Conservation (phyloP, 768 basidiomycete genomes). For the Imleria badia region DNA sequence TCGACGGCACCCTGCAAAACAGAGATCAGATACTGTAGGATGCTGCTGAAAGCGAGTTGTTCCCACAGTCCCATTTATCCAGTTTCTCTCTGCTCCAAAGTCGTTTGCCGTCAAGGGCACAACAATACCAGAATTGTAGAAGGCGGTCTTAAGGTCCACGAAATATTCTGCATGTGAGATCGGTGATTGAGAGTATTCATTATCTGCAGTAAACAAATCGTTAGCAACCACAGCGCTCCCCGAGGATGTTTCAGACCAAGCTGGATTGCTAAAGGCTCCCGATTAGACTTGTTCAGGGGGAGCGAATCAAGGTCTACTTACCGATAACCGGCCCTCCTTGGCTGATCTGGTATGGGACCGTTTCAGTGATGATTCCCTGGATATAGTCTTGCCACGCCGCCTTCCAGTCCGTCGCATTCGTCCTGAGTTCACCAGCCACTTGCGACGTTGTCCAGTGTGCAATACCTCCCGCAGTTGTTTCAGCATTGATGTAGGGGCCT, state of each 20-base stretch:
- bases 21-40: conserved; percentile 6
- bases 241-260: conserved; percentile 39
- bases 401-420: conserved; percentile 64
- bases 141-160: conserved; percentile 54
- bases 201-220: conserved; percentile 45
- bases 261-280: conserved; percentile 46
- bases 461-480: conserved; percentile 76
- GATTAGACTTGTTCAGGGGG: neutral
- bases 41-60: neutral
- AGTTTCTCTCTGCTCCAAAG: conserved; percentile 54
- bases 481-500: conserved; percentile 67
- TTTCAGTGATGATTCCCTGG: conserved; percentile 58
- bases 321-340: conserved; percentile 76
- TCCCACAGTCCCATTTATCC: conserved; percentile 67
- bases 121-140: conserved; percentile 54
- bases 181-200: conserved; percentile 64
- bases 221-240: neutral
- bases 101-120: conserved; percentile 80
- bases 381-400: conserved; percentile 75
- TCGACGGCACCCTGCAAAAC: conserved; percentile 63
- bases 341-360: conserved; percentile 65
- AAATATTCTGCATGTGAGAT: conserved; percentile 56
- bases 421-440: conserved; percentile 66
- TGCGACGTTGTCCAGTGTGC: conserved; percentile 69
- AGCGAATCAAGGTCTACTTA: conserved; percentile 27